Evolutionary conservation across 1,284 basidiomycete genomes (phyloP), one percentile per base, ranked within the genome.

Genomic region (Paramarasmius palmivorus): DNA sequence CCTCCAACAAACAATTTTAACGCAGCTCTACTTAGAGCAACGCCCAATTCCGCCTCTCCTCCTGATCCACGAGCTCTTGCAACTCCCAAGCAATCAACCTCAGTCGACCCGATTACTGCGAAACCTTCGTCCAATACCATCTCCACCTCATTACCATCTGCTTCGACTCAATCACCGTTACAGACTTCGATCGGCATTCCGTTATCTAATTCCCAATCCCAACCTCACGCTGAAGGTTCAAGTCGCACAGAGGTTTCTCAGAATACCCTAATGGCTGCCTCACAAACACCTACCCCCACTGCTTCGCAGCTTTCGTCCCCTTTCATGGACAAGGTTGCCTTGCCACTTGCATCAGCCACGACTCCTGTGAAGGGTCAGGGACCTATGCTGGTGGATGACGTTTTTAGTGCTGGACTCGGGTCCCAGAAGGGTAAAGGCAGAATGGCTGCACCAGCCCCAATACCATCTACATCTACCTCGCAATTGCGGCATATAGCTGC

Each of bases 221-320:
- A 37, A 37, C 17, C 36, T 3, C 36, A 14, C 36, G 14, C 36
- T 3, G 17, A 14, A 37, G 17, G 14, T 17, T 37, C 36, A 14
- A 14, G 36, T 17, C 15, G 25, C 40, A 29, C 29, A 50, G 46
- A 15, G 34, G 37, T n/a, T 22, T 14, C 45, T 9, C 10, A 25
- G 48, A 40, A 52, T 56, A 14, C 50, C 59, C 42, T 55, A 63
- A 9, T 62, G 66, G 36, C 58, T 63, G 50, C 51, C 58, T 39
- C 44, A 46, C 44, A 26, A 52, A 45, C 41, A 65, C 64, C 37
- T 59, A 29, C 44, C 14, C 44, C 25, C n/a, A 46, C 44, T 9
- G 25, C 67, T 19, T 65, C 68, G 6, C 60, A 63, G 10, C 63
- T 79, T 22, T 77, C 78, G 2, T 79, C 78, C 14, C 77, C 77